Evolutionary conservation across 2,329 filamentous ascomycete species (phyloP).

Genomic region (Fulvia fulva): DNA sequence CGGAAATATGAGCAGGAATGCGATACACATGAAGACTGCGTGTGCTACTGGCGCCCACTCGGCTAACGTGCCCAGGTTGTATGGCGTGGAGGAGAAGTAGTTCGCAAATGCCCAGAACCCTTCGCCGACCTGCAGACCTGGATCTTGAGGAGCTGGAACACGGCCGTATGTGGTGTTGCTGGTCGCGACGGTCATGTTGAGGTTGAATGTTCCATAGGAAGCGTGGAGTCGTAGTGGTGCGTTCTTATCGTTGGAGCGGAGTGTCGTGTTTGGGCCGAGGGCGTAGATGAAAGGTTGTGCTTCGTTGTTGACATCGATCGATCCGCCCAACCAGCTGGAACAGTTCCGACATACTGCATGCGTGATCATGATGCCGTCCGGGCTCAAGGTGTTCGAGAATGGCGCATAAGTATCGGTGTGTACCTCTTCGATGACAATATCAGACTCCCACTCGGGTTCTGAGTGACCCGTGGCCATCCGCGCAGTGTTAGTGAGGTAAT

Average conservation of each 20-base stretch:
- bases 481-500: conserved; percentile 37
- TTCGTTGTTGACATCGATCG: conserved; percentile 32
- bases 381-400: conserved; percentile 25
- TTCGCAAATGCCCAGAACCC: conserved; percentile 25
- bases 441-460: conserved; percentile 34
- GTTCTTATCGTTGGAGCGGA: conserved; percentile 28
- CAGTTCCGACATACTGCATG: conserved; percentile 40
- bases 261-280: conserved; percentile 34
- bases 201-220: conserved; percentile 39
- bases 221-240: conserved; percentile 38
- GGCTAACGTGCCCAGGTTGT: conserved; percentile 21
- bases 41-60: conserved; percentile 24
- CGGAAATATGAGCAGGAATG: conserved; percentile 37
- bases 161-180: conserved; percentile 27
- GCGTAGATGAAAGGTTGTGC: conserved; percentile 42
- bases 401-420: conserved; percentile 33
- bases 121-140: conserved; percentile 18
- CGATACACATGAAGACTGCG: conserved; percentile 34
- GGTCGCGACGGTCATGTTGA: conserved; percentile 40
- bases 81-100: conserved; percentile 25
- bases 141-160: conserved; percentile 35
- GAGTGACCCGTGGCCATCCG: conserved; percentile 34
- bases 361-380: conserved; percentile 28
- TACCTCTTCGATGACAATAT: conserved; percentile 32
- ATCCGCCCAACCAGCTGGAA: conserved; percentile 35